Evolutionary conservation across 2,329 filamentous ascomycete genomes (phyloP).

Genomic region (Curvularia spicifera): DNA sequence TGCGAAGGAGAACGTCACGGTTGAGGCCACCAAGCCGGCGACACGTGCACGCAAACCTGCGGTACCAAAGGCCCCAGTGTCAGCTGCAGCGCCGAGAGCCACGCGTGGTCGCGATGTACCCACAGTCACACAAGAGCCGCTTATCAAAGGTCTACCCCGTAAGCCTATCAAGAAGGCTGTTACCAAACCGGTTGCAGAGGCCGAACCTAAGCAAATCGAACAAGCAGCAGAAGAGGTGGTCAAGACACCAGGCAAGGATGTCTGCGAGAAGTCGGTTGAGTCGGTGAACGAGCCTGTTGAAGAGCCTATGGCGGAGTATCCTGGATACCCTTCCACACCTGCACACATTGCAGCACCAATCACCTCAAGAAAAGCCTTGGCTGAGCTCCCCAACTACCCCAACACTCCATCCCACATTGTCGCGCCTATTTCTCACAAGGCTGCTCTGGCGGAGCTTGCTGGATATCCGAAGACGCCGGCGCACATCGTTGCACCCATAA

Average conservation of each 20-base stretch:
- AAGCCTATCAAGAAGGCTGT: slow-evolving; percentile 33
- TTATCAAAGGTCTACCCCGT: slow-evolving; percentile 36
- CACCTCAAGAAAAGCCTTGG: slow-evolving; percentile 25
- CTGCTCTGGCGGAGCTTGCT: slow-evolving; percentile 27
- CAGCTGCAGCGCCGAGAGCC: slow-evolving; percentile 21
- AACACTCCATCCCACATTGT: slow-evolving; percentile 33
- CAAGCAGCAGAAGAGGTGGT: slow-evolving; percentile 18
- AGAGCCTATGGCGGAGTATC: slow-evolving; percentile 32
- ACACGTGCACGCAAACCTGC: slow-evolving; percentile 30
- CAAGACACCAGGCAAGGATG: background rate
- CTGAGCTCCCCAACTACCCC: slow-evolving; percentile 30
- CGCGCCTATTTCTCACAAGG: slow-evolving; percentile 24
- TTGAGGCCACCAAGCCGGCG: slow-evolving; percentile 27
- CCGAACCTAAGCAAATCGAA: slow-evolving; percentile 15
- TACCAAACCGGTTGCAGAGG: slow-evolving; percentile 19
- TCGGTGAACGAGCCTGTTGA: slow-evolving; percentile 10
- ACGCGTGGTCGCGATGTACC: slow-evolving; percentile 33
- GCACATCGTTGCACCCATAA: slow-evolving; percentile 30
- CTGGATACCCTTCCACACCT: slow-evolving; percentile 21
- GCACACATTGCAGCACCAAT: slow-evolving; percentile 25
- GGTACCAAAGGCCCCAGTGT: slow-evolving; percentile 19
- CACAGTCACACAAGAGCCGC: slow-evolving; percentile 28
- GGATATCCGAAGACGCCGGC: slow-evolving; percentile 36
- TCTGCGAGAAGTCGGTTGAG: background rate
- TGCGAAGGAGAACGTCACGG: slow-evolving; percentile 14